Conservation (phyloP, 2,329 filamentous ascomycete genomes). For the Fusarium buharicum region DNA sequence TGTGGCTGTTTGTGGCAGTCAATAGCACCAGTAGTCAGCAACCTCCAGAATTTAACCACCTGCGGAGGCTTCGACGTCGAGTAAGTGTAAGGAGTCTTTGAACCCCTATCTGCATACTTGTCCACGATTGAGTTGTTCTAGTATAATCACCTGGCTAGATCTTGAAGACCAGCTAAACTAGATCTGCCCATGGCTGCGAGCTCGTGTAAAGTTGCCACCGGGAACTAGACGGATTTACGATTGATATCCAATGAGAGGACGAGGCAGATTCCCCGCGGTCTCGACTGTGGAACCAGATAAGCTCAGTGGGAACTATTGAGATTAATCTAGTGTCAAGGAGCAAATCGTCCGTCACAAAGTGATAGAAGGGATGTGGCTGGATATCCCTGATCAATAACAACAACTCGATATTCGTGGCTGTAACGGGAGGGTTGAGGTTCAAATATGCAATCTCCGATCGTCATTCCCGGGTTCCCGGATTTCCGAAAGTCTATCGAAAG, state of each 20-base stretch:
- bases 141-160: too few species aligned
- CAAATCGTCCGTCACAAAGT: background rate
- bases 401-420: background rate
- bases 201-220: background rate
- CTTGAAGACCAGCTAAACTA: too few species aligned
- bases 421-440: too few species aligned
- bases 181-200: background rate
- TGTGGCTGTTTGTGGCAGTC: too few species aligned
- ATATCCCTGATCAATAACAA: background rate
- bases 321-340: constrained; percentile 2
- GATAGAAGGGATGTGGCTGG: background rate
- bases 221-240: constrained; percentile 4
- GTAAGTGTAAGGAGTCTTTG: too few species aligned
- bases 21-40: too few species aligned
- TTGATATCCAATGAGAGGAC: background rate
- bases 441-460: background rate
- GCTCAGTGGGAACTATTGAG: constrained; percentile 16
- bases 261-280: constrained; percentile 9
- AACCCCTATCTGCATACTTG: too few species aligned
- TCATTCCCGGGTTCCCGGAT: background rate
- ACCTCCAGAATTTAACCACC: too few species aligned
- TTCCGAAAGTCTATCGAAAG: background rate
- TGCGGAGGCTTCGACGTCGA: too few species aligned
- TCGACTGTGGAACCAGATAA: constrained; percentile 23
- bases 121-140: too few species aligned